These are phyloP conservation scores for Neofusicoccum parvum DNA, from an alignment of 2,329 filamentous ascomycete genomes.

Conservation along the genomic window DNA sequence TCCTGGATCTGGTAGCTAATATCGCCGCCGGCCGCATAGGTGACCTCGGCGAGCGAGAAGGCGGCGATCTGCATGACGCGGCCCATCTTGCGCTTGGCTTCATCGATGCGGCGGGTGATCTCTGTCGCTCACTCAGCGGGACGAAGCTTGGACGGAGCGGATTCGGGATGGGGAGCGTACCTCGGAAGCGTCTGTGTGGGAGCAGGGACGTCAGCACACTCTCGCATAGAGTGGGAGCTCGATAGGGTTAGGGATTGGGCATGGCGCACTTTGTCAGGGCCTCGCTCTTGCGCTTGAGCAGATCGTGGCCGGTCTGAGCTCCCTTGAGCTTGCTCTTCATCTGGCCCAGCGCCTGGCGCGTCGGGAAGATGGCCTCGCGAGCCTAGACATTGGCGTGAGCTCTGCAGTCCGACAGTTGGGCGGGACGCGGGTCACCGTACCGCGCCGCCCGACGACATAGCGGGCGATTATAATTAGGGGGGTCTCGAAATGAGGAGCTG, in stretches of 20 bases:
- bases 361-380: slow-evolving; percentile 95
- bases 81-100: slow-evolving; percentile 99
- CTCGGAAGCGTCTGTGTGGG: slow-evolving; percentile 75
- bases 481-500: slow-evolving; percentile 3
- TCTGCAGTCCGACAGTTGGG: slow-evolving; percentile 25
- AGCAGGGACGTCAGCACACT: slow-evolving; percentile 19
- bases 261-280: slow-evolving; percentile 84
- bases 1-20: slow-evolving; percentile 98
- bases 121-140: slow-evolving; percentile 51
- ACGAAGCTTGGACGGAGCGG: slow-evolving; percentile 12
- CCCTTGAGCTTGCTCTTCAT: slow-evolving; percentile 99
- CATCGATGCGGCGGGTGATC: slow-evolving; percentile 95
- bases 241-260: slow-evolving; percentile 23
- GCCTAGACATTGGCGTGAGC: slow-evolving; percentile 59
- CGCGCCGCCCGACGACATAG: slow-evolving; percentile 56
- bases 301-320: slow-evolving; percentile 75
- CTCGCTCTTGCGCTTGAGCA: slow-evolving; percentile 97
- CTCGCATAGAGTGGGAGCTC: not conserved
- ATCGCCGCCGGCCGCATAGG: slow-evolving; percentile 90
- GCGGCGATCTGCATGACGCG: slow-evolving; percentile 98
- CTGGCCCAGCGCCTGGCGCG: slow-evolving; percentile 90
- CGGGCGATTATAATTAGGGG: slow-evolving; percentile 20
- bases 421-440: slow-evolving; percentile 40
- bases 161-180: slow-evolving; percentile 49
- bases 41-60: slow-evolving; percentile 95